Percentiles rank a stretch among this genome's conserved stretches.
phyloP scores from a whole-genome alignment of 1,284 basidiomycete genomes.

The Cutaneotrichosporon dermatis region DNA sequence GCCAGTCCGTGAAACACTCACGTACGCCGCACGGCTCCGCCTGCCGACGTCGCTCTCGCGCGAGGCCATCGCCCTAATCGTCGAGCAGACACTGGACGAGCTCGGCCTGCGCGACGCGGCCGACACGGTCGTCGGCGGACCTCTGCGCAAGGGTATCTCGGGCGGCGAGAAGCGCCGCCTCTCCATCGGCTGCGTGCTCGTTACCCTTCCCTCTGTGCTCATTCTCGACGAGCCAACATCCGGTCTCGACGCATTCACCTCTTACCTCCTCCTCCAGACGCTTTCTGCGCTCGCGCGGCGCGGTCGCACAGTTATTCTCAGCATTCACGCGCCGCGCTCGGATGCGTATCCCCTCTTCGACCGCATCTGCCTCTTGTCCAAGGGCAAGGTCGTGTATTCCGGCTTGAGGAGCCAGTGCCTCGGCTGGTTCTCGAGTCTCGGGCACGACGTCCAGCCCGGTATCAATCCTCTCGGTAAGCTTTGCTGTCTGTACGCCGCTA shows the following conservation, averaged over 20 bases:
- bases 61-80: constrained; percentile 47
- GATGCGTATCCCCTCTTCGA: constrained; percentile 55
- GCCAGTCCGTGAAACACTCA: constrained; percentile 54
- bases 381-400: constrained; percentile 53
- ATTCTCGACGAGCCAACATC: constrained; percentile 60
- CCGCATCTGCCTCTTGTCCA: constrained; percentile 52
- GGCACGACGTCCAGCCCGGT: constrained; percentile 37
- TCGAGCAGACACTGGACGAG: constrained; percentile 56
- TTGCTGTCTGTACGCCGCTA: constrained; percentile 5
- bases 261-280: constrained; percentile 53
- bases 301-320: constrained; percentile 53
- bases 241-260: constrained; percentile 53
- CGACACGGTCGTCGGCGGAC: constrained; percentile 53
- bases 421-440: constrained; percentile 49
- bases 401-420: constrained; percentile 47
- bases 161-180: constrained; percentile 78
- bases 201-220: constrained; percentile 72
- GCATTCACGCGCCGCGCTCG: constrained; percentile 56
- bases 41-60: constrained; percentile 49
- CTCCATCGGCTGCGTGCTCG: constrained; percentile 75
- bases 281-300: constrained; percentile 52
- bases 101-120: constrained; percentile 55
- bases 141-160: constrained; percentile 61
- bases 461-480: constrained; percentile 47
- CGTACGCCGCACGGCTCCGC: constrained; percentile 53